A percentile compares a stretch with the other conserved stretches of the same genome.
Conservation (phyloP, 208 protist genomes). For the Acanthamoeba lenticulata region DNA sequence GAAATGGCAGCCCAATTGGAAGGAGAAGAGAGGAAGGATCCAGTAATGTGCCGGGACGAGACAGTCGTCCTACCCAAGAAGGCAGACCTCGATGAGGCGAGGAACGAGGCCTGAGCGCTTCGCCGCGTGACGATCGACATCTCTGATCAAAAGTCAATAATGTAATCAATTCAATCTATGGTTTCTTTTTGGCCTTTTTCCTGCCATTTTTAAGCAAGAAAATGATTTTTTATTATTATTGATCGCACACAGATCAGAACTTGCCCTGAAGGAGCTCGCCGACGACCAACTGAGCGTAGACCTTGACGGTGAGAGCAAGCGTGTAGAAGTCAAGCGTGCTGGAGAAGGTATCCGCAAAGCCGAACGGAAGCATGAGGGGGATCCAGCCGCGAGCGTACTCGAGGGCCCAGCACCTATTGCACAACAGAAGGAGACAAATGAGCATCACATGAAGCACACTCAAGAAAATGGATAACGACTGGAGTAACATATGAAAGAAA, state of each 20-base stretch:
- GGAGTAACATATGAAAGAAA: neutral
- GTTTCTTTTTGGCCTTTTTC: neutral
- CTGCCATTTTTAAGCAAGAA: neutral
- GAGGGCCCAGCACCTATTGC: conserved; percentile 74
- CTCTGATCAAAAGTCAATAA: neutral
- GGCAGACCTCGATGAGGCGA: neutral
- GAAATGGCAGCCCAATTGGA: neutral
- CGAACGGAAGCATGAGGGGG: conserved; percentile 75
- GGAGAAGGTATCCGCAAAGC: conserved; percentile 71
- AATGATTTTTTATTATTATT: neutral
- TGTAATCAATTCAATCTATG: too few relatives aligned
- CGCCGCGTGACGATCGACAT: neutral
- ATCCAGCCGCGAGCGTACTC: conserved; percentile 78
- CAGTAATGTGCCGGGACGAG: too few relatives aligned
- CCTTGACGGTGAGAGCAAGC: conserved; percentile 64
- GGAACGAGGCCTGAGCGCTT: neutral
- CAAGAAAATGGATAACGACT: neutral
- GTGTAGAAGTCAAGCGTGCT: conserved; percentile 72
- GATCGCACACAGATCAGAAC: neutral
- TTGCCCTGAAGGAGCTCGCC: conserved; percentile 69
- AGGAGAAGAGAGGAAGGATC: neutral
- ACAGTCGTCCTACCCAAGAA: neutral
- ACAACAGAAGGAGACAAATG: neutral
- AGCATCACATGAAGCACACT: neutral
- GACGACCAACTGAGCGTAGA: conserved; percentile 61